These are phyloP conservation scores for Pythium biforme DNA, from an alignment of 352 stramenopile genomes.

Conservation along the genomic window DNA sequence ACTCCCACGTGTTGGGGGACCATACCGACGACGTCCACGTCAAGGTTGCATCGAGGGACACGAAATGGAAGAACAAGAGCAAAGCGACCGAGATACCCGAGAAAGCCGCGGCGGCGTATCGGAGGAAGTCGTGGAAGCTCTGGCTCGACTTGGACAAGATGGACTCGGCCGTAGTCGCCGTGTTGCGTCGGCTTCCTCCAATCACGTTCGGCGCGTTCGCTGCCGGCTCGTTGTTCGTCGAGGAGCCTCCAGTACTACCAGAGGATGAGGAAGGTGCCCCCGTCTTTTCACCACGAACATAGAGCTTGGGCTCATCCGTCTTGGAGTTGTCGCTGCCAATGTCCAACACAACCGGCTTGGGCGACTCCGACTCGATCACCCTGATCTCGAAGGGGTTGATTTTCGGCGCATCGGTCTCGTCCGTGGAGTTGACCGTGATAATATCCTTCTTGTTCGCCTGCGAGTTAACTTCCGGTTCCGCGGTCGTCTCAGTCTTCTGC, in stretches of 20 bases:
- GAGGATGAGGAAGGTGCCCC: neutral
- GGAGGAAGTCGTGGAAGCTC: slow-evolving; percentile 59
- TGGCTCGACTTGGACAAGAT: slow-evolving; percentile 43
- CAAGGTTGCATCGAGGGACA: slow-evolving; percentile 48
- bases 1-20: slow-evolving; percentile 78
- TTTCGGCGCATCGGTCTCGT: slow-evolving; percentile 1
- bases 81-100: slow-evolving; percentile 60
- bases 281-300: slow-evolving; percentile 41
- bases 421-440: slow-evolving; percentile 14
- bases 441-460: slow-evolving; percentile 18
- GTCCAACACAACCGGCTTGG: slow-evolving; percentile 49
- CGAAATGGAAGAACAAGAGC: slow-evolving; percentile 68
- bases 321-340: slow-evolving; percentile 32
- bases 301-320: slow-evolving; percentile 39
- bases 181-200: slow-evolving; percentile 32
- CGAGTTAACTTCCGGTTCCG: neutral
- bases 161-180: slow-evolving; percentile 41
- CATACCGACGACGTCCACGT: slow-evolving; percentile 36
- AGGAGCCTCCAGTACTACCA: neutral
- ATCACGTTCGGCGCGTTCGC: slow-evolving; percentile 40
- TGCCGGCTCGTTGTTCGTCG: neutral
- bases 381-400: slow-evolving; percentile 55
- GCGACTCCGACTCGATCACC: slow-evolving; percentile 29
- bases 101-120: slow-evolving; percentile 48
- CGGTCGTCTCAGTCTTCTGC: neutral